Evolutionary conservation across 106 monocot species (phyloP).

Genomic region (Amphibolis antarctica): DNA sequence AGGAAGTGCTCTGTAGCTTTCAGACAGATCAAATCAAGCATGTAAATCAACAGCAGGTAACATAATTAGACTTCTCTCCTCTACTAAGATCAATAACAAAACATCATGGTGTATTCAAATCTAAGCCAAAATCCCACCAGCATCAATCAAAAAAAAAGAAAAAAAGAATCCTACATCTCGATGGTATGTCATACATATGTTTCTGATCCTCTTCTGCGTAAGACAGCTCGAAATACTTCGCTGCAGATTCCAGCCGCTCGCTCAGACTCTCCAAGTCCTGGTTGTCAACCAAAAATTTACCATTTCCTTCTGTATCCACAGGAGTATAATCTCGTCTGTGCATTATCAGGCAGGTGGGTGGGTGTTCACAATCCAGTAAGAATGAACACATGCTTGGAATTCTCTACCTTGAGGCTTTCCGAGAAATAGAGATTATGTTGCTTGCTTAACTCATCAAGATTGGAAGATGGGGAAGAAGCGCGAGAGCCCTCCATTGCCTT

Average conservation of each 20-base stretch:
- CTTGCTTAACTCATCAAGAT: constrained; percentile 47
- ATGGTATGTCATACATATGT: constrained; percentile 52
- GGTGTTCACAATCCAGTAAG: neutral
- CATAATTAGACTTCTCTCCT: too few species aligned
- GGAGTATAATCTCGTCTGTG: neutral
- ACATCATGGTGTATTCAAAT: too few species aligned
- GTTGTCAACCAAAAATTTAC: neutral
- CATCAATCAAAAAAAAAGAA: too few species aligned
- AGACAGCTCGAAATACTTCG: constrained; percentile 80
- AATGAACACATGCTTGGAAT: neutral
- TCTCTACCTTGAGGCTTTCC: constrained; percentile 60
- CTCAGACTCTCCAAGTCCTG: constrained; percentile 84
- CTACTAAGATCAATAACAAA: too few species aligned
- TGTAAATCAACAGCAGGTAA: too few species aligned
- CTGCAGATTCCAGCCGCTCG: constrained; percentile 80
- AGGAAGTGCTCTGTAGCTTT: too few species aligned
- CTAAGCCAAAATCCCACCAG: too few species aligned
- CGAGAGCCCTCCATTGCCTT: constrained; percentile 16
- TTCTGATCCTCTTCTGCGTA: constrained; percentile 70
- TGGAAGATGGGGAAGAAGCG: constrained; percentile 20
- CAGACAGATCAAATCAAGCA: too few species aligned
- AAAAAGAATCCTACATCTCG: neutral
- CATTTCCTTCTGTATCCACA: neutral
- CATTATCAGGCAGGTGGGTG: neutral
- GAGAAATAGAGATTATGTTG: constrained; percentile 56